Base-by-base conservation (phyloP, 164 flowering plant genomes). In the Aristolochia fimbriata region DNA sequence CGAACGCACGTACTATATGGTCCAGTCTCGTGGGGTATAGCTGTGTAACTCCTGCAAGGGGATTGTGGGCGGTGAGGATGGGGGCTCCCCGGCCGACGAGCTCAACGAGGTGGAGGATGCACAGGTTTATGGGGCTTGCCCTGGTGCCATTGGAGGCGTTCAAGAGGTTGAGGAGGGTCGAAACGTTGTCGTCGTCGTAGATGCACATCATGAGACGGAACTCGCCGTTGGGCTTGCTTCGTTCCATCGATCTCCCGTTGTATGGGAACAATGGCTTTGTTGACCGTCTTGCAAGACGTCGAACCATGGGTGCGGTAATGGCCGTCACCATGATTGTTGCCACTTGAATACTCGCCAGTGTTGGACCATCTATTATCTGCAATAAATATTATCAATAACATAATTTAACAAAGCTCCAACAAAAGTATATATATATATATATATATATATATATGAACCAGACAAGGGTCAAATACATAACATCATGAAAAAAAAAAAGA, bases 41-140 rank as follows among this genome's bases (percentile, higher is more conserved):
- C 9, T 3, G 12, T 13, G 51, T 21, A 13, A 21, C 43, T 13
- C 55, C 30, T 0, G 61, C 53, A 15, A 54, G 66, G 4, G 55
- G 41, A 0, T 72, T 62, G 57, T 83, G 84, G 71, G 80, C 83
- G 13, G 85, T 69, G 51, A 85, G 74, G 9, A 79, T 54, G 0
- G 90, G 88, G 57, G 64, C 6, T 14, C 86, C 86, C 0, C 86
- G 80, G 13, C 84, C 87, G 0, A 64, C 60, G 14, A 78, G 77
- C 72, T 78, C 78, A 0, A 72, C 64, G 0, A 78, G 69, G 52
- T 65, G 25, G 25, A 83, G 20, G 0, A 60, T 71, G 6, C 63
- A 65, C 23, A 74, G 56, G 0, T 59, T 47, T 10, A 83, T 31
- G 0, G 78, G 78, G 71, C 67, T 73, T 15, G 68, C 68, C 47